Evolutionary conservation across 192 early-diverging fungal species (phyloP).

Genomic region (Spizellomyces sp.): DNA sequence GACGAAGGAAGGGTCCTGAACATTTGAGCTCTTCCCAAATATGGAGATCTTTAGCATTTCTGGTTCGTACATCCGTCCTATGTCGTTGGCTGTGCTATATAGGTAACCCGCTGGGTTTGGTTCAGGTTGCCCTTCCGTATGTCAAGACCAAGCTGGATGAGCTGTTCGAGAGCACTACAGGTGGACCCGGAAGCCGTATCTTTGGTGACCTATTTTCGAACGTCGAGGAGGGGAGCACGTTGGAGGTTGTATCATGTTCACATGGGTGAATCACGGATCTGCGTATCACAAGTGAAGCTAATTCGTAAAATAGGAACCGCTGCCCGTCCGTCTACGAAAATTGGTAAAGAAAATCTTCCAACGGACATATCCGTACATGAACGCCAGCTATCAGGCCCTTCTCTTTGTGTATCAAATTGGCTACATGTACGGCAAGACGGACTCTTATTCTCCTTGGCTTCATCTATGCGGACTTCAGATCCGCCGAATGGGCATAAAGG

Average conservation of each 20-base stretch:
- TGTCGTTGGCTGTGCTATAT: too few relatives aligned
- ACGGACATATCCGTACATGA: constrained; percentile 51
- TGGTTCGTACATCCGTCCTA: constrained; percentile 42
- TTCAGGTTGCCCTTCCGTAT: constrained; percentile 72
- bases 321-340: constrained; percentile 6
- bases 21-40: constrained; percentile 42
- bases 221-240: constrained; percentile 24
- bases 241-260: neutral
- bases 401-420: constrained; percentile 69
- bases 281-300: neutral
- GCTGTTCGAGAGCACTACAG: constrained; percentile 69
- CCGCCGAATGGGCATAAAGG: constrained; percentile 76
- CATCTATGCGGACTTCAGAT: constrained; percentile 76
- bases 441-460: constrained; percentile 83
- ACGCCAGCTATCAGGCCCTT: constrained; percentile 69
- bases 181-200: constrained; percentile 50
- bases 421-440: constrained; percentile 85
- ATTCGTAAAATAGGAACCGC: constrained; percentile 32
- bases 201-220: constrained; percentile 62
- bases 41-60: constrained; percentile 64
- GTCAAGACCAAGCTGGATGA: constrained; percentile 73
- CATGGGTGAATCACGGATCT: too few relatives aligned
- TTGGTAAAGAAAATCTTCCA: constrained; percentile 45
- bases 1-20: neutral
- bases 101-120: too few relatives aligned